phyloP scores from a whole-genome alignment of 2,329 filamentous ascomycete genomes.

The Talaromyces sp. region DNA sequence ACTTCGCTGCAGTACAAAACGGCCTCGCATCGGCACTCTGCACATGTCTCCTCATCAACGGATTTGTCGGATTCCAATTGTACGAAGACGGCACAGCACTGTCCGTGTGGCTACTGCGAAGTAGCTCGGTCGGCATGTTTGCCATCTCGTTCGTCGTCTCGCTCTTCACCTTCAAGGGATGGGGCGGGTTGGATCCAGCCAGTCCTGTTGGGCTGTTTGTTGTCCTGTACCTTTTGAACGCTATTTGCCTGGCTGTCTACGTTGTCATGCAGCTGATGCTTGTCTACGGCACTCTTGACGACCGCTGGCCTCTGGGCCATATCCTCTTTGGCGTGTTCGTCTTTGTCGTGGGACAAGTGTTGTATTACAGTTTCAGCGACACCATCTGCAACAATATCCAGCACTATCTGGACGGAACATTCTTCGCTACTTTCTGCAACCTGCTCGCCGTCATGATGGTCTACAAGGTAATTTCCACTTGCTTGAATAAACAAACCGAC shows the following conservation, averaged over 20 bases:
- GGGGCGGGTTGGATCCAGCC: constrained; percentile 77
- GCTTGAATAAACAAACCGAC: constrained; percentile 14
- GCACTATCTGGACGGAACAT: constrained; percentile 91
- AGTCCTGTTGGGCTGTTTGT: constrained; percentile 88
- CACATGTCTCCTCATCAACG: constrained; percentile 89
- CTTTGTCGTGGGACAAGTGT: constrained; percentile 85
- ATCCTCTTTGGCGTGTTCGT: constrained; percentile 88
- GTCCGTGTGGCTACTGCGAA: constrained; percentile 85
- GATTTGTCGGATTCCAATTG: constrained; percentile 95
- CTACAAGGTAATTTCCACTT: constrained; percentile 70
- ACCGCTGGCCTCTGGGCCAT: constrained; percentile 91
- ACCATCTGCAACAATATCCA: constrained; percentile 77
- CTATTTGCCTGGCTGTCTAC: constrained; percentile 79
- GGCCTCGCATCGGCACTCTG: constrained; percentile 81
- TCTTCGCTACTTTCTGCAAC: constrained; percentile 92
- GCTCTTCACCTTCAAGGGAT: constrained; percentile 86
- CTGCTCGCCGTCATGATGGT: constrained; percentile 98
- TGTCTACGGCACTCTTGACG: constrained; percentile 83
- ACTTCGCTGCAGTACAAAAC: constrained; percentile 84
- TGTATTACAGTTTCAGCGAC: constrained; percentile 84
- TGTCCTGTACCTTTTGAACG: constrained; percentile 87
- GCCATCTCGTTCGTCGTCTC: constrained; percentile 80
- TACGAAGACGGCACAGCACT: constrained; percentile 95
- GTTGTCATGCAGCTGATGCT: constrained; percentile 81
- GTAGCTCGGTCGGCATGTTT: constrained; percentile 76